phyloP scores from a whole-genome alignment of 2,329 filamentous ascomycete species.

The Penicillium sp. region DNA sequence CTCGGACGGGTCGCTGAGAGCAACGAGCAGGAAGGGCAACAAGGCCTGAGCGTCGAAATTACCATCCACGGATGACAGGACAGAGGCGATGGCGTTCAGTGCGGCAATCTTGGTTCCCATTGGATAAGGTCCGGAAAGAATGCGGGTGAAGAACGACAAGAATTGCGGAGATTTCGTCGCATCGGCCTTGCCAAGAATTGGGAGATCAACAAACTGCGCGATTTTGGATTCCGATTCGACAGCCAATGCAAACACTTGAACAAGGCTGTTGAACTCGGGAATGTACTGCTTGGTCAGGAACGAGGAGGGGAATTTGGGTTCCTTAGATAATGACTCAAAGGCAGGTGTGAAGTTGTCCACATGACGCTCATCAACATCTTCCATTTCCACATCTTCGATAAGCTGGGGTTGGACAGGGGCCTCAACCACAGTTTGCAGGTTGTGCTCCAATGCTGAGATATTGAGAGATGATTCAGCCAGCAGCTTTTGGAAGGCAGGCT shows the following conservation, averaged over 20 bases:
- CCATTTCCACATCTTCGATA: conserved; percentile 54
- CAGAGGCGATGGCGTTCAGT: conserved; percentile 62
- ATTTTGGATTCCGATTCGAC: conserved; percentile 31
- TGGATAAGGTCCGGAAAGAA: conserved; percentile 72
- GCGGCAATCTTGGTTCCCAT: conserved; percentile 68
- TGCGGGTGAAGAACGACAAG: conserved; percentile 71
- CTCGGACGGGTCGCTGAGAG: conserved; percentile 72
- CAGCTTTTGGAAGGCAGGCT: conserved; percentile 64
- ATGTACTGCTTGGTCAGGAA: conserved; percentile 38
- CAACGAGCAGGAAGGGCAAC: conserved; percentile 76
- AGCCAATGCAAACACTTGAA: conserved; percentile 38
- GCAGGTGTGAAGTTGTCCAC: conserved; percentile 33
- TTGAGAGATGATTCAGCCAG: conserved; percentile 69
- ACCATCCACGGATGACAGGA: conserved; percentile 52
- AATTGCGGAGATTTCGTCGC: conserved; percentile 65
- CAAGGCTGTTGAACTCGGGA: conserved; percentile 40
- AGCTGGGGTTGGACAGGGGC: conserved; percentile 53
- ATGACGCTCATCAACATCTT: conserved; percentile 35
- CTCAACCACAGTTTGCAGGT: conserved; percentile 68
- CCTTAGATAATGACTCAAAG: conserved; percentile 33
- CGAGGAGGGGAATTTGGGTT: conserved; percentile 32
- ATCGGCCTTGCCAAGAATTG: conserved; percentile 34
- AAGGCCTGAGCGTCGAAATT: conserved; percentile 71
- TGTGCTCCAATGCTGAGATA: conserved; percentile 72
- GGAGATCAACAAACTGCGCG: conserved; percentile 38